phyloP scores from a whole-genome alignment of 2,329 filamentous ascomycete species.

The Aspergillus pseudonomiae region DNA sequence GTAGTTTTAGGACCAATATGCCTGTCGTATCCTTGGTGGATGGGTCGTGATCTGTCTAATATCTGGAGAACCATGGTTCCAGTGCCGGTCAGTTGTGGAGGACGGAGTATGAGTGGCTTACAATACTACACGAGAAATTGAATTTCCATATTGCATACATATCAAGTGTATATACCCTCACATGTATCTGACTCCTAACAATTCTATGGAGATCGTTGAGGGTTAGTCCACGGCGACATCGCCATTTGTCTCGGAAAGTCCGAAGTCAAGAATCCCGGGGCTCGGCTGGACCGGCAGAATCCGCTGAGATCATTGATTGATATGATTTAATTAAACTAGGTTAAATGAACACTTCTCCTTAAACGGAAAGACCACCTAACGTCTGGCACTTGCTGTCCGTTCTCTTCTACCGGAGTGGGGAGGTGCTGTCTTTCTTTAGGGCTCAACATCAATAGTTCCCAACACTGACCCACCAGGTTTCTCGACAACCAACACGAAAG shows the following conservation, averaged over 20 bases:
- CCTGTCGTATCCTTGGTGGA: background rate
- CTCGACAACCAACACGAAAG: background rate
- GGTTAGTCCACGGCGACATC: too few species aligned
- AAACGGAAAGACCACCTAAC: background rate
- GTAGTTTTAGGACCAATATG: too few species aligned
- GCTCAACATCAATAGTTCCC: background rate
- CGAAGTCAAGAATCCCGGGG: background rate
- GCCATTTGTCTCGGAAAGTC: background rate
- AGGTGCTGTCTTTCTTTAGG: background rate
- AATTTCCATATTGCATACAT: too few species aligned
- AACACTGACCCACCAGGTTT: background rate
- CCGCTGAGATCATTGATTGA: background rate
- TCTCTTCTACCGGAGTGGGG: background rate
- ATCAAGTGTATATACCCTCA: background rate
- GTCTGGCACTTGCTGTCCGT: background rate
- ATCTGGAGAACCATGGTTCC: background rate
- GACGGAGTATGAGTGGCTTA: too few species aligned
- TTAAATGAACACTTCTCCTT: background rate
- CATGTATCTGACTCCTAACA: background rate
- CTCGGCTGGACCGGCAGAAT: background rate
- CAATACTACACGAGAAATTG: too few species aligned
- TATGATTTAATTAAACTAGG: background rate
- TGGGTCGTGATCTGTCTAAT: background rate
- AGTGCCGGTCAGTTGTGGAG: background rate
- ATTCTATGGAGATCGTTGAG: background rate